phyloP scores from a whole-genome alignment of 306 rosid genomes.

The Acacia crassicarpa region DNA sequence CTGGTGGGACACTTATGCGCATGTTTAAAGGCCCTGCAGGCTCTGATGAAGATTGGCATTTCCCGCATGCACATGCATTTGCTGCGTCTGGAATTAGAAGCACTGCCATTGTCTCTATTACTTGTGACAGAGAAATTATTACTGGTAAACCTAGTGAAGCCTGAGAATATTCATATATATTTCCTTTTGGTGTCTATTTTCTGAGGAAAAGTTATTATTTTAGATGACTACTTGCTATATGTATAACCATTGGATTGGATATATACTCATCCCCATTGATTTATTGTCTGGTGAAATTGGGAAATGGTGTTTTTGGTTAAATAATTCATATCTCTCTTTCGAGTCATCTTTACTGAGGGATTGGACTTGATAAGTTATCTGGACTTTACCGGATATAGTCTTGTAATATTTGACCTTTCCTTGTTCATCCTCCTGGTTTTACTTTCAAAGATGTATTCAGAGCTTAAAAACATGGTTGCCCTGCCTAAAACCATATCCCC shows the following conservation, averaged over 20 bases:
- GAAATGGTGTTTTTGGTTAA: constrained; percentile 19
- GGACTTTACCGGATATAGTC: constrained; percentile 9
- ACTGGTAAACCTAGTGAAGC: constrained; percentile 58
- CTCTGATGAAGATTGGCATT: constrained; percentile 71
- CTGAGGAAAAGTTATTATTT: constrained; percentile 4
- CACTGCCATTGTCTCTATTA: constrained; percentile 75
- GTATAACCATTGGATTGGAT: constrained; percentile 3
- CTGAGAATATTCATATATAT: constrained; percentile 15
- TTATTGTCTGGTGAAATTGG: background rate
- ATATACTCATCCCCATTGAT: background rate
- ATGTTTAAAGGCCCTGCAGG: constrained; percentile 85
- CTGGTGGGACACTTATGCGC: constrained; percentile 80
- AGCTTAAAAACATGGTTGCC: background rate
- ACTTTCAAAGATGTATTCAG: background rate
- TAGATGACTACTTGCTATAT: constrained; percentile 14
- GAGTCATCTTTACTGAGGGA: constrained; percentile 8
- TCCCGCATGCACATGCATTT: constrained; percentile 88
- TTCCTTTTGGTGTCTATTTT: constrained; percentile 19
- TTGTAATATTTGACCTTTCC: constrained; percentile 1
- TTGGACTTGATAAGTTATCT: constrained; percentile 9
- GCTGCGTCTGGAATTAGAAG: constrained; percentile 87
- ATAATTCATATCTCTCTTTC: constrained; percentile 16
- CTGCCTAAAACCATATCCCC: background rate
- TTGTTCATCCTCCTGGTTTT: constrained; percentile 9
- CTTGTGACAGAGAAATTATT: constrained; percentile 76